phyloP scores from a whole-genome alignment of 2,329 filamentous ascomycete genomes.

The Myotisia sp. region DNA sequence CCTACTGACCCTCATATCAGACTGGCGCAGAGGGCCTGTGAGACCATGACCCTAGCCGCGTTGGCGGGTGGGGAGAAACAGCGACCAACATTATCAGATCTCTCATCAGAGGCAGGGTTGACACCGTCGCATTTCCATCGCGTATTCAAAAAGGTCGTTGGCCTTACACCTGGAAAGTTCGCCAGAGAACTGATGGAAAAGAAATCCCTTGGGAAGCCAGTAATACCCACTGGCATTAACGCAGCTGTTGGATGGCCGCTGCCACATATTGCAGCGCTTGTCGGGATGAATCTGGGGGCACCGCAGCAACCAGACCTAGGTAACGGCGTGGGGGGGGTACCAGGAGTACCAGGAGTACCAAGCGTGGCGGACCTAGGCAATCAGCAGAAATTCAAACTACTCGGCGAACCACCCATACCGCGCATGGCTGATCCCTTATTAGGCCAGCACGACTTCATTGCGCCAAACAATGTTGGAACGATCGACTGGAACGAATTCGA shows the following conservation, averaged over 20 bases:
- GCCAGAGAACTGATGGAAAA: conserved; percentile 12
- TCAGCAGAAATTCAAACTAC: conserved; percentile 2
- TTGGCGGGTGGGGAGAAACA: conserved; percentile 14
- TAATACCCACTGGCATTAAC: conserved; percentile 9
- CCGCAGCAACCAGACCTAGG: neutral
- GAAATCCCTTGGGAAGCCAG: conserved; percentile 11
- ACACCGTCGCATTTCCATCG: conserved; percentile 42
- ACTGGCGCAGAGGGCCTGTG: conserved; percentile 21
- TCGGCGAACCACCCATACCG: neutral
- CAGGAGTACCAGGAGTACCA: conserved; percentile 2
- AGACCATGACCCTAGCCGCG: conserved; percentile 18
- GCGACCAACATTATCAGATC: conserved; percentile 29
- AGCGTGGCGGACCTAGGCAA: conserved; percentile 3
- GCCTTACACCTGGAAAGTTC: conserved; percentile 36
- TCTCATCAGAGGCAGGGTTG: conserved; percentile 35
- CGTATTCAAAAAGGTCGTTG: conserved; percentile 39
- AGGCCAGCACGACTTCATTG: neutral
- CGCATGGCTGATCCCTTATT: neutral
- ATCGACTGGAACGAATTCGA: conserved; percentile 27
- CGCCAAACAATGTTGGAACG: neutral
- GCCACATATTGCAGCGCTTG: conserved; percentile 1
- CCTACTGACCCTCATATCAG: conserved; percentile 20
- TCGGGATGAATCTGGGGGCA: neutral
- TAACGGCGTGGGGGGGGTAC: conserved; percentile 1
- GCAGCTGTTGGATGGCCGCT: conserved; percentile 8